Conservation (phyloP, 768 basidiomycete species). For the Pisolithus microcarpus region DNA sequence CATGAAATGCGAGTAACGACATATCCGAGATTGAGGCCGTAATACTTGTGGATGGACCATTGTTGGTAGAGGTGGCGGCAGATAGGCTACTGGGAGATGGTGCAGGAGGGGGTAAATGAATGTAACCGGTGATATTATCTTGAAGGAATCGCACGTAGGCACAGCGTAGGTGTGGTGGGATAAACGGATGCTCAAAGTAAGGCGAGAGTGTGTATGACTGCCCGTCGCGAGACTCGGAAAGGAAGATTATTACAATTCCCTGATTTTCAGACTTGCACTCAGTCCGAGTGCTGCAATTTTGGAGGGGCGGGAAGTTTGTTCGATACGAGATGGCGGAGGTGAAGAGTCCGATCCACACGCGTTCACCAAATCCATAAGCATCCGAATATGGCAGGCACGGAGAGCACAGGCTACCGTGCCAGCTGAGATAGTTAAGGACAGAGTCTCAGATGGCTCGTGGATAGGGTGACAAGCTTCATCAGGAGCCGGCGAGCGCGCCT, state of each 20-base stretch:
- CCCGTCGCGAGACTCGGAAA: constrained; percentile 25
- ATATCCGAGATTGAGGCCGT: constrained; percentile 36
- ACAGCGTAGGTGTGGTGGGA: constrained; percentile 42
- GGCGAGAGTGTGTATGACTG: constrained; percentile 14
- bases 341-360: constrained; percentile 22
- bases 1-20: constrained; percentile 49
- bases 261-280: constrained; percentile 29
- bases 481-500: constrained; percentile 2
- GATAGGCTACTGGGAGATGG: constrained; percentile 2
- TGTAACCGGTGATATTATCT: constrained; percentile 27
- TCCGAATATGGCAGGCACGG: constrained; percentile 49
- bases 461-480: constrained; percentile 3
- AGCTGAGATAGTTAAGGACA: constrained; percentile 36
- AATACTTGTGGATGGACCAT: constrained; percentile 7
- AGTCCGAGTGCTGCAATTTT: constrained; percentile 23
- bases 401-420: constrained; percentile 53
- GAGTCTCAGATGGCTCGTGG: constrained; percentile 20
- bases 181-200: constrained; percentile 56
- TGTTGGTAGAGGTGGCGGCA: not conserved
- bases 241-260: constrained; percentile 43
- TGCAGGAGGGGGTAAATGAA: constrained; percentile 10
- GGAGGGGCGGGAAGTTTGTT: constrained; percentile 11
- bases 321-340: constrained; percentile 4
- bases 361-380: constrained; percentile 38
- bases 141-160: constrained; percentile 51